A percentile compares a stretch with the other conserved stretches of the same genome.
These are phyloP conservation scores for Yamadazyma kitorensis DNA, from an alignment of 805 yeast genomes.

Conservation along the genomic window DNA sequence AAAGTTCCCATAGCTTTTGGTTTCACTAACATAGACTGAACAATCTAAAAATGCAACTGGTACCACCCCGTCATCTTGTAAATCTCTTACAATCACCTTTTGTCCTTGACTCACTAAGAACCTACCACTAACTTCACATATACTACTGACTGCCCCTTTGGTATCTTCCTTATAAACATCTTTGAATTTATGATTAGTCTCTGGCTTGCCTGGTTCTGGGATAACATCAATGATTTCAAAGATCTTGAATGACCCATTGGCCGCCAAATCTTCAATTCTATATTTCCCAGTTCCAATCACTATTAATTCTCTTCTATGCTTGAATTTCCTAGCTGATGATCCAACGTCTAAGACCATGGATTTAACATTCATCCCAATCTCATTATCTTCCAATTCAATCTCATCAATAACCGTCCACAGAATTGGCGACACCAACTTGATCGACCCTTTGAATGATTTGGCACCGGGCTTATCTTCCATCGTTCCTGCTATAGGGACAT, in stretches of 20 bases:
- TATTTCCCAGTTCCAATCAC: constrained; percentile 77
- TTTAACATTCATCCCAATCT: constrained; percentile 57
- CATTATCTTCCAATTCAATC: constrained; percentile 63
- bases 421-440: constrained; percentile 67
- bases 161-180: constrained; percentile 69
- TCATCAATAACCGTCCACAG: constrained; percentile 78
- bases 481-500: constrained; percentile 56
- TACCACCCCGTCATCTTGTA: constrained; percentile 83
- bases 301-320: constrained; percentile 60
- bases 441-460: constrained; percentile 51
- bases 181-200: constrained; percentile 75
- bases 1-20: constrained; percentile 80
- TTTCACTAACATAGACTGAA: constrained; percentile 73
- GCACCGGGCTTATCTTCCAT: constrained; percentile 54
- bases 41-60: constrained; percentile 94
- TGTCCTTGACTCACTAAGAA: constrained; percentile 86
- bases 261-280: constrained; percentile 75
- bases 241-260: constrained; percentile 74
- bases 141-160: constrained; percentile 78
- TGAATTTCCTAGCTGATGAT: constrained; percentile 38
- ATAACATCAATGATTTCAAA: constrained; percentile 78
- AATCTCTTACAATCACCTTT: constrained; percentile 71
- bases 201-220: constrained; percentile 87
- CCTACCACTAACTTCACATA: constrained; percentile 79
- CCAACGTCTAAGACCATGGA: constrained; percentile 51